Evolutionary conservation across 371 early-diverging fungal species (phyloP), one percentile per base, ranked within the genome.

Genomic region (Mucor velutinosus): DNA sequence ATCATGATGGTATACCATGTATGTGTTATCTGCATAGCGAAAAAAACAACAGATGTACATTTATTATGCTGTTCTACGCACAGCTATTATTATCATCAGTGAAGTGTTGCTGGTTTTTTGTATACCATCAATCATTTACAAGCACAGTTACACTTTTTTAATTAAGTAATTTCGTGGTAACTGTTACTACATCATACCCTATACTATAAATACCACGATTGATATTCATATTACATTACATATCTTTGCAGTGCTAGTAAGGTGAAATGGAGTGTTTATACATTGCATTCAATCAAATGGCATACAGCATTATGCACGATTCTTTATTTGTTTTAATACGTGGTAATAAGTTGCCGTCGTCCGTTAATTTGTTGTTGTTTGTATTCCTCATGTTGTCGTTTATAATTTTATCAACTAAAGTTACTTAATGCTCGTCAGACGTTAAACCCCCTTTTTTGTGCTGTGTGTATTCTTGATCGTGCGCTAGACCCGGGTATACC

Each of bases 61-160:
- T 11, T 14, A 14, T 41, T 27, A 14, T 27, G 12, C 3, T 51
- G 23, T 51, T 51, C 7, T 25, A n/a, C n/a, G n/a, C 1, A 53
- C 53, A 53, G 27, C 27, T 21, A 23, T 53, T 15, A 25, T 25
- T 35, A 14, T 53, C 7, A 25, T 53, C 27, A 14, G 27, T 53
- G 12, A 51, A 10, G 15, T 53, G 25, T 27, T 25, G 14, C 14
- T 25, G 12, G 19, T 45, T 45, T 45, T 27, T 53, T 53, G 27
- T 53, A 27, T 7, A 47, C 11, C n/a, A 47, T 21, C 23, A 23
- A 53, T 27, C 53, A 15, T 53, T 15, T 53, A 53, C 7, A 53
- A 23, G 53, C 53, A 53, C 53, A 53, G 53, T 53, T 53, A 53
- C 53, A 53, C 53, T 53, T 53, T 27, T 23, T 53, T 14, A 53